Base-by-base conservation (phyloP, 371 early-diverging fungal genomes). In the Zopfochytrium polystomum region DNA sequence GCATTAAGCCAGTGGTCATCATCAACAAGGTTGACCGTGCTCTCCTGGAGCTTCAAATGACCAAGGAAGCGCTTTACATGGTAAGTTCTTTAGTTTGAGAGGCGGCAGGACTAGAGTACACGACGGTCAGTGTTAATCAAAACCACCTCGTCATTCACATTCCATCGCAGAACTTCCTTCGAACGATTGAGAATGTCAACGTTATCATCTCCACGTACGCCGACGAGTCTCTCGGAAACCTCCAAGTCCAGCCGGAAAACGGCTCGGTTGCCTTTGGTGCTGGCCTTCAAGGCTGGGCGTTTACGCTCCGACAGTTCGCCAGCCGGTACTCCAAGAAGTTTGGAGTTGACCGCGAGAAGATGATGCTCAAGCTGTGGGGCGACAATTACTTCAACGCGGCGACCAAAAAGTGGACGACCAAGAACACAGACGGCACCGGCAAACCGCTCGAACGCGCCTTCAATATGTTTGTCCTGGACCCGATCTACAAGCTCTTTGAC, bases 1-100 rank as follows among this genome's bases (percentile, higher is more conserved):
- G 93, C 78, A 98, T 99, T 82, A 94, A 93, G 88, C 99, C 99
- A 53, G 97, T 98, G 50, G 82, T 99, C 49, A 88, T 94, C 78
- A 90, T 99, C 81, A 99, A 99, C 93, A 99, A 99, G 90, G 90
- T 99, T 52, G 99, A 99, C 85, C 93, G 99, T 83, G 98, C 99
- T 60, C n/a, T n/a, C n/a, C 88, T 99, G 70, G 99, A 99, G 82
- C 82, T 97, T 68, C 91, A 97, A 80, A 84, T 94, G 63, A 82
- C 87, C 72, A 93, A 95, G 86, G 95, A 92, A 77, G 94, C 95
- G 70, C 83, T 99, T 52, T 95, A 93, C 88, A 77, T 82, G 81
- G 70, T 63, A 77, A 65, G 51, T 62, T 33, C n/a, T 38, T 11
- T 18, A 33, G 9, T 32, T 23, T 46, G 52, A 34, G 31, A 15